Evolutionary conservation across 1,139 yeast genomes (phyloP), one percentile per base, ranked within the genome.

Genomic region (Yamadazyma atlantica): DNA sequence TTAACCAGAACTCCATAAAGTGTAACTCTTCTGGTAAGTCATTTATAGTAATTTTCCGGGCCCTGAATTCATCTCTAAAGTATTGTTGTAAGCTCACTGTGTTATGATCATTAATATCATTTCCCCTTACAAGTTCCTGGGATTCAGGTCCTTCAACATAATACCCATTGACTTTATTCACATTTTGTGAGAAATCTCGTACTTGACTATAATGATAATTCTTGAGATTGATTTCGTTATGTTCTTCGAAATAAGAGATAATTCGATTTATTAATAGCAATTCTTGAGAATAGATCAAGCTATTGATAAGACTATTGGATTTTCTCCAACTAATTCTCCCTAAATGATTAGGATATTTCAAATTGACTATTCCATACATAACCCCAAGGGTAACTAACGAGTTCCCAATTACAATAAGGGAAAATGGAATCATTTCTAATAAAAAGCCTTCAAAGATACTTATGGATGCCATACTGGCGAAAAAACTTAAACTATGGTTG

Each of bases 161-260:
- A 42, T 55, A 62, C 34, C 62, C 64, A 30, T 57, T 49, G 13
- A 46, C 53, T 14, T 50, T 49, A 24, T 58, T 45, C 17, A 49
- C 43, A 31, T 46, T 49, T 21, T 50, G 47, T 4, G 58, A 30
- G 22, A 47, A 45, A 3, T 45, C 44, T 13, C 70, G 47, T 1
- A 66, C 65, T 34, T 58, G 51, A 32, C 69, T 62, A 27, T 53
- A 56, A 45, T 70, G 76, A 44, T 55, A 69, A 40, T 69, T 69
- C 27, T 58, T 54, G 4, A 66, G 53, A 39, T 69, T 69, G 29
- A 66, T 53, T 40, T 70, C 75, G 41, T 60, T 58, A 44, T 59
- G 60, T 48, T 69, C 75, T 42, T 70, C 74, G 38, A 62, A 68
- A 43, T 64, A 66, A 3, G 61, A 58, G 32, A 69, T 51, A 13